Evolutionary conservation across 306 rosid species (phyloP).

Genomic region (Castanea sativa): DNA sequence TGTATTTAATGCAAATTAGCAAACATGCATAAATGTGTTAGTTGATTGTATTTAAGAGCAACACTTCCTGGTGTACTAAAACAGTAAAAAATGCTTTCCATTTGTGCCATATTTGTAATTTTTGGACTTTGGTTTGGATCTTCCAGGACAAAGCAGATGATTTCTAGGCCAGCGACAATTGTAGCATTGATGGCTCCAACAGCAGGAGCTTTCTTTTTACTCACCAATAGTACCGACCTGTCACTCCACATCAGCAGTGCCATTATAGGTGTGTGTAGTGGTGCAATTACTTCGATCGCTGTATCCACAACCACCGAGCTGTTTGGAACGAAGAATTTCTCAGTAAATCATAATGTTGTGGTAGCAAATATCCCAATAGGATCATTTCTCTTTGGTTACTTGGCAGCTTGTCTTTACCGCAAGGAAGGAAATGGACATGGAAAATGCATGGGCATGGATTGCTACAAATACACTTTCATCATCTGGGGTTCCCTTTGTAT

Average conservation of each 20-base stretch:
- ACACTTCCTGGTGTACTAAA: background rate
- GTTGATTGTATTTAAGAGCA: constrained; percentile 9
- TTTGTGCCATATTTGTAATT: background rate
- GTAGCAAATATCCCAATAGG: constrained; percentile 84
- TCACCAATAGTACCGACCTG: constrained; percentile 35
- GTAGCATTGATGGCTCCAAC: constrained; percentile 47
- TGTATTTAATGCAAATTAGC: constrained; percentile 26
- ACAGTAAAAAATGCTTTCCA: background rate
- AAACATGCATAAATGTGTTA: constrained; percentile 17
- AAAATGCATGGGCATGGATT: constrained; percentile 68
- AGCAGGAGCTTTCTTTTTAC: constrained; percentile 59
- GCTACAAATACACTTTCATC: constrained; percentile 55
- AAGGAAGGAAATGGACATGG: constrained; percentile 38
- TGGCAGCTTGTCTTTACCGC: constrained; percentile 55
- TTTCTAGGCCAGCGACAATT: constrained; percentile 60
- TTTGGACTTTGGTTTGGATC: background rate
- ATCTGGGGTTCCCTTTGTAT: constrained; percentile 68
- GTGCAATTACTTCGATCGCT: constrained; percentile 70
- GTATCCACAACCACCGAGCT: constrained; percentile 72
- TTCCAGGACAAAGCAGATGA: constrained; percentile 43
- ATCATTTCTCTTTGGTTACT: constrained; percentile 56
- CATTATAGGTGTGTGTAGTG: constrained; percentile 69
- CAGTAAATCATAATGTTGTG: constrained; percentile 76
- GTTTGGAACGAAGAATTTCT: constrained; percentile 66
- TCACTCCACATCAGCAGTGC: constrained; percentile 57